phyloP scores from a whole-genome alignment of 371 early-diverging fungal genomes.

The Mucor ambiguus region DNA sequence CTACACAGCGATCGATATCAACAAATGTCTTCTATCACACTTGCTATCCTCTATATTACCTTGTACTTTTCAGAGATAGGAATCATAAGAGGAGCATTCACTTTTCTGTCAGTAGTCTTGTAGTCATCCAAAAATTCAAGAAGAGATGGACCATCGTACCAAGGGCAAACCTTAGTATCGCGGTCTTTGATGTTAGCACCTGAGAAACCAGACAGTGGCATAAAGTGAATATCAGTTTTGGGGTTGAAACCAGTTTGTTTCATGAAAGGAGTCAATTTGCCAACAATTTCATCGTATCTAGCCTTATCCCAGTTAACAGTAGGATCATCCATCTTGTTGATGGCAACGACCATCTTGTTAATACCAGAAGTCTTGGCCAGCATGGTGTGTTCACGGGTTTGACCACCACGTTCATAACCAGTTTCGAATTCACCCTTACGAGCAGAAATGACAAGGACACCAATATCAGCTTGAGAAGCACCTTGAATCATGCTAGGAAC shows the following conservation, averaged over 20 bases:
- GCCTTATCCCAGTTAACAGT: conserved; percentile 94
- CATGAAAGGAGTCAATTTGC: conserved; percentile 88
- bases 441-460: conserved; percentile 97
- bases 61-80: conserved; percentile 94
- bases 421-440: conserved; percentile 99
- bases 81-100: conserved; percentile 88
- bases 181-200: conserved; percentile 96
- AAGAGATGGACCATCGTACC: conserved; percentile 93
- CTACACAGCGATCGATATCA: conserved; percentile 23
- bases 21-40: neutral
- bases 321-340: conserved; percentile 99
- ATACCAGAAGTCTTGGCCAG: conserved; percentile 98
- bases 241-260: conserved; percentile 91
- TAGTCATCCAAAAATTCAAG: conserved; percentile 85
- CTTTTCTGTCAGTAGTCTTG: conserved; percentile 81
- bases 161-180: conserved; percentile 62
- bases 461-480: conserved; percentile 97
- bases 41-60: conserved; percentile 33
- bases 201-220: conserved; percentile 96
- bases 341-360: conserved; percentile 85
- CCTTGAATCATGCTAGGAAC: conserved; percentile 99
- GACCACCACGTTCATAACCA: conserved; percentile 99
- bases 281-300: conserved; percentile 86
- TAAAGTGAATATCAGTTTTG: conserved; percentile 82
- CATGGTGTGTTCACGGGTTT: conserved; percentile 98